phyloP scores from a whole-genome alignment of 495 filamentous ascomycete species.

The Neurospora discreta region DNA sequence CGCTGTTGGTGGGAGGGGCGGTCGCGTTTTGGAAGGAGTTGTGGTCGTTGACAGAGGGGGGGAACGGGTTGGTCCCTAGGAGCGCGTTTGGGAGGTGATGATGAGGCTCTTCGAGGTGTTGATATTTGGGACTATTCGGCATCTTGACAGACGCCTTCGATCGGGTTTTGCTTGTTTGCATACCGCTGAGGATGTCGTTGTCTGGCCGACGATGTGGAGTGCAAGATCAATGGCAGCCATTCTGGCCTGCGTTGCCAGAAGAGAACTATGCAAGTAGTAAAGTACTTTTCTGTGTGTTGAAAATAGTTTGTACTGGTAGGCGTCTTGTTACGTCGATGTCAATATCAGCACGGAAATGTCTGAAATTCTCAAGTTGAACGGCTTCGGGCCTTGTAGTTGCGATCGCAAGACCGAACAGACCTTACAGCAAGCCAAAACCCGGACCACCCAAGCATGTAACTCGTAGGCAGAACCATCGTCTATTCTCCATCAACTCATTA shows the following conservation, averaged over 20 bases:
- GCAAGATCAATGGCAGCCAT: background rate
- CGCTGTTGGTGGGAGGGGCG: slow-evolving; percentile 59
- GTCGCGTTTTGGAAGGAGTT: slow-evolving; percentile 55
- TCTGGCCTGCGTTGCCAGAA: background rate
- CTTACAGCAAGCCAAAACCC: background rate
- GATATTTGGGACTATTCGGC: background rate
- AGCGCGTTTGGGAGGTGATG: slow-evolving; percentile 8
- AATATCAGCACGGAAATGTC: background rate
- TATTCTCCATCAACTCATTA: background rate
- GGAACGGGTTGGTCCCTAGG: slow-evolving; percentile 33
- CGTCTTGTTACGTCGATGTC: background rate
- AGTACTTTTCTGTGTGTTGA: background rate
- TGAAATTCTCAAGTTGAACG: background rate
- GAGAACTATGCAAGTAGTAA: background rate
- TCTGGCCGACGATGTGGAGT: background rate
- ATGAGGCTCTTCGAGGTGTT: background rate
- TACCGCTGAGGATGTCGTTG: background rate
- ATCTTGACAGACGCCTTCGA: background rate
- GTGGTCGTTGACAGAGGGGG: slow-evolving; percentile 61
- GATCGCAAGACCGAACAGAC: background rate
- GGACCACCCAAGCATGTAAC: background rate
- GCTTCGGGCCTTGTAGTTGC: background rate
- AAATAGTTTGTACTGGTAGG: background rate
- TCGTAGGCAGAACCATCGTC: background rate
- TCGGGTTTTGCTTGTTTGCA: background rate